Percentiles rank a stretch among this genome's conserved stretches.
Conservation (phyloP, 257 asterid species). For the Mentha longifolia region DNA sequence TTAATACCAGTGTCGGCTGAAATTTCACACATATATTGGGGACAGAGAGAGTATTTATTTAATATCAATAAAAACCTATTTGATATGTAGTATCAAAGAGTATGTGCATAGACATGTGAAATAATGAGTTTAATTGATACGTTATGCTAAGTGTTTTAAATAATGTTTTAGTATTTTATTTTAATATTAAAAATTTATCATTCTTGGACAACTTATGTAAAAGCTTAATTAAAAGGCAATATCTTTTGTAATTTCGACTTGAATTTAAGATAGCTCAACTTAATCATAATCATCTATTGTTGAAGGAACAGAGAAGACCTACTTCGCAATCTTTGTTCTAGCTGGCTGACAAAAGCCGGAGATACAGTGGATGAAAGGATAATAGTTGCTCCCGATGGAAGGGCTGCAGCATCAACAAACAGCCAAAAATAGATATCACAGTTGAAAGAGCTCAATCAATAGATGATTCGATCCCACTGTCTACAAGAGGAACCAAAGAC, state of each 20-base stretch:
- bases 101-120: too few relatives aligned
- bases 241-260: not conserved
- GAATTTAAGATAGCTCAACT: slow-evolving; percentile 21
- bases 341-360: slow-evolving; percentile 86
- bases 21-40: too few relatives aligned
- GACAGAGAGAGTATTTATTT: too few relatives aligned
- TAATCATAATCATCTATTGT: not conserved
- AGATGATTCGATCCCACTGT: slow-evolving; percentile 34
- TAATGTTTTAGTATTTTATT: too few relatives aligned
- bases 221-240: not conserved
- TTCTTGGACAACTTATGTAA: not conserved
- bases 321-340: slow-evolving; percentile 83
- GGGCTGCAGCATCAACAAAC: slow-evolving; percentile 62
- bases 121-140: too few relatives aligned
- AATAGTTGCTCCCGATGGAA: slow-evolving; percentile 84
- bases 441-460: slow-evolving; percentile 61
- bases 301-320: slow-evolving; percentile 40
- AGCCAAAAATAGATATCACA: slow-evolving; percentile 52
- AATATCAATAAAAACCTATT: not conserved
- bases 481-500: slow-evolving; percentile 27
- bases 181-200: not conserved
- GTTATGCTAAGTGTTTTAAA: not conserved
- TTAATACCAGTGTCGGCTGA: too few relatives aligned
- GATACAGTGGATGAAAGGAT: slow-evolving; percentile 93
- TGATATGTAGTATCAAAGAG: too few relatives aligned